phyloP scores from a whole-genome alignment of 2,329 filamentous ascomycete genomes.

The Ceratocystis huliohia region DNA sequence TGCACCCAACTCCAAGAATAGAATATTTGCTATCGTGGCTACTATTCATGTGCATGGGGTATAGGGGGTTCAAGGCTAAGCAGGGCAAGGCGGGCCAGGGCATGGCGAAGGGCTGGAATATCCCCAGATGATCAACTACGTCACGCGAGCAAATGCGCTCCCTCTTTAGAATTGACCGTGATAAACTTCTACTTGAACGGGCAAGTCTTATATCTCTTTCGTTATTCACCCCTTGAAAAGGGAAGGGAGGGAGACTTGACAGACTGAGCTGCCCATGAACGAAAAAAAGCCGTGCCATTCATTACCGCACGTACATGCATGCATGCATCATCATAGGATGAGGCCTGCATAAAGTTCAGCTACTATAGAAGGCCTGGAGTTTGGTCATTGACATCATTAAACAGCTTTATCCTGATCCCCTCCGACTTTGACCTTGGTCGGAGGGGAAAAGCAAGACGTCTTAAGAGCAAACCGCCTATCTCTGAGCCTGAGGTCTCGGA shows the following conservation, averaged over 20 bases:
- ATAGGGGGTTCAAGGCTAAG: neutral
- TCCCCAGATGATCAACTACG: neutral
- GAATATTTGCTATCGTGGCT: no score
- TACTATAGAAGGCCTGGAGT: neutral
- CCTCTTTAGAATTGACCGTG: neutral
- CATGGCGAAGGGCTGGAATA: neutral
- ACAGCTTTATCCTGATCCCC: neutral
- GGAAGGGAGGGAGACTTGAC: no score
- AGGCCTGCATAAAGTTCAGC: conserved; percentile 13
- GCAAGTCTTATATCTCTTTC: neutral
- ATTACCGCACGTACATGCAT: neutral
- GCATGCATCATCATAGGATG: neutral
- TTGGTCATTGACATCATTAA: conserved; percentile 4
- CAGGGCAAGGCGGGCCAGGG: neutral
- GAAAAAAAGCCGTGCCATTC: neutral
- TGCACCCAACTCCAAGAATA: no score
- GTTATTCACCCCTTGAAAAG: no score
- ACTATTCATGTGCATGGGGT: no score
- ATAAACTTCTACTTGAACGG: neutral
- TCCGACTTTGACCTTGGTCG: neutral
- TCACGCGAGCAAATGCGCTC: neutral
- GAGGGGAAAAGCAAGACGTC: neutral
- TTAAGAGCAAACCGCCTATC: neutral
- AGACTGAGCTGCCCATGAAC: no score
- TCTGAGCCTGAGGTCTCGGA: neutral